These are phyloP conservation scores for Polysphondylium violaceum DNA, from an alignment of 78 protist species.

Conservation along the genomic window DNA sequence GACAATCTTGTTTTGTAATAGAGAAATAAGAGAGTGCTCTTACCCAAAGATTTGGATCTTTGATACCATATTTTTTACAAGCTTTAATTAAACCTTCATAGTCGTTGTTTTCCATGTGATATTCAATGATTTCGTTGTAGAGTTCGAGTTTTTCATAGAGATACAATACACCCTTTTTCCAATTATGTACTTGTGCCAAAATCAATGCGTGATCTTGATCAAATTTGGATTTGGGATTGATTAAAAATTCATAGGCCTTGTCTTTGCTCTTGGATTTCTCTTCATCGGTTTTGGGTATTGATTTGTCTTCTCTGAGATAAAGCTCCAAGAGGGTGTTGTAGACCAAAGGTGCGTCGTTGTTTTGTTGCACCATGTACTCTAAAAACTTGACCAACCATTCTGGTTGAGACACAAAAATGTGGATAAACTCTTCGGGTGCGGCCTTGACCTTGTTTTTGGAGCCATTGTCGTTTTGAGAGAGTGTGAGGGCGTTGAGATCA, in stretches of 20 bases:
- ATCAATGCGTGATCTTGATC: conserved; percentile 93
- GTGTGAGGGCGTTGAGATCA: too few species aligned
- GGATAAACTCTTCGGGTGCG: conserved; percentile 89
- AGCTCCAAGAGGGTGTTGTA: conserved; percentile 93
- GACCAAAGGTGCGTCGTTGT: conserved; percentile 34
- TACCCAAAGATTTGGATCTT: conserved; percentile 94
- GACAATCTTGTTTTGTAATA: conserved; percentile 56
- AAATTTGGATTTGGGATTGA: conserved; percentile 56
- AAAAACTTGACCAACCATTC: conserved; percentile 86
- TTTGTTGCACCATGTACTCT: conserved; percentile 77
- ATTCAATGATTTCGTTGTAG: conserved; percentile 89
- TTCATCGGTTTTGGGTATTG: conserved; percentile 1
- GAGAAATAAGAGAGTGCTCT: conserved; percentile 92
- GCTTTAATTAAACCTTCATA: conserved; percentile 65
- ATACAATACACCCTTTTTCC: conserved; percentile 86
- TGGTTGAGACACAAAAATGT: conserved; percentile 86
- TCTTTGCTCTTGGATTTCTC: conserved; percentile 20
- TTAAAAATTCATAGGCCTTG: conserved; percentile 73
- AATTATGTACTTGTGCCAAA: conserved; percentile 84
- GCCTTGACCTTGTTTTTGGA: conserved; percentile 20
- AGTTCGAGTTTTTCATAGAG: conserved; percentile 85
- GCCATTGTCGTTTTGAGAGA: conserved; percentile 3
- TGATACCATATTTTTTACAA: conserved; percentile 84
- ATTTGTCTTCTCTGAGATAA: conserved; percentile 84
- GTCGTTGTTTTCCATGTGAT: conserved; percentile 90